phyloP scores from a whole-genome alignment of 345 rosid genomes.

The Acer negundo region DNA sequence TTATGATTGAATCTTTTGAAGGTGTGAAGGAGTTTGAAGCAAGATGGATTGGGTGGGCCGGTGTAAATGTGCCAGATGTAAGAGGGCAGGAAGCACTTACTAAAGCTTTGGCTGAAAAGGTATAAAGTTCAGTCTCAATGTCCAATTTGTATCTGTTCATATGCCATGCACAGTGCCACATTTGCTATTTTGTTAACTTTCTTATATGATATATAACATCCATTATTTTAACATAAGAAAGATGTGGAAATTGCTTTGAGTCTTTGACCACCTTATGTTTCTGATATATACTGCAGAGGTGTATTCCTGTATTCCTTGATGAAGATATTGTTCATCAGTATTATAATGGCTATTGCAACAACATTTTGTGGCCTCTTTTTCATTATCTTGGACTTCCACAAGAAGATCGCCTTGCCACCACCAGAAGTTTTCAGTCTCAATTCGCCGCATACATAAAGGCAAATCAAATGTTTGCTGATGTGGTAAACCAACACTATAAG shows the following conservation, averaged over 20 bases:
- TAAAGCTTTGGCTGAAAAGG: constrained; percentile 97
- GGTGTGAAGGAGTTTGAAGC: constrained; percentile 99
- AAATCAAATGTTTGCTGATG: constrained; percentile 98
- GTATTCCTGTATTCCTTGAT: constrained; percentile 98
- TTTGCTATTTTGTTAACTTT: not conserved
- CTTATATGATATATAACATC: not conserved
- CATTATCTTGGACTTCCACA: constrained; percentile 99
- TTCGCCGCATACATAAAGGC: constrained; percentile 97
- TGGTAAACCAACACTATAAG: constrained; percentile 87
- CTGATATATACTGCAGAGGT: constrained; percentile 59
- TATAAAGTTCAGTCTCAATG: constrained; percentile 18
- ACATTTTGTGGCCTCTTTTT: constrained; percentile 97
- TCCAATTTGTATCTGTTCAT: constrained; percentile 7
- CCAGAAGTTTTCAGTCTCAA: constrained; percentile 97
- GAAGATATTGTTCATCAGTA: constrained; percentile 99
- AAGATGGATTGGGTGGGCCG: constrained; percentile 99
- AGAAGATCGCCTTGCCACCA: constrained; percentile 98
- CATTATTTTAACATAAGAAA: not conserved
- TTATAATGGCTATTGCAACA: constrained; percentile 98
- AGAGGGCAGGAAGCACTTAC: constrained; percentile 92
- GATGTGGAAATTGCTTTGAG: not conserved
- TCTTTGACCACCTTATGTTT: constrained; percentile 10
- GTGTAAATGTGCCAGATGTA: constrained; percentile 97
- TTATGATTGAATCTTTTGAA: constrained; percentile 43
- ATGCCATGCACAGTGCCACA: too few species aligned